Conservation (phyloP, 768 basidiomycete species). For the Suillus subalutaceus region DNA sequence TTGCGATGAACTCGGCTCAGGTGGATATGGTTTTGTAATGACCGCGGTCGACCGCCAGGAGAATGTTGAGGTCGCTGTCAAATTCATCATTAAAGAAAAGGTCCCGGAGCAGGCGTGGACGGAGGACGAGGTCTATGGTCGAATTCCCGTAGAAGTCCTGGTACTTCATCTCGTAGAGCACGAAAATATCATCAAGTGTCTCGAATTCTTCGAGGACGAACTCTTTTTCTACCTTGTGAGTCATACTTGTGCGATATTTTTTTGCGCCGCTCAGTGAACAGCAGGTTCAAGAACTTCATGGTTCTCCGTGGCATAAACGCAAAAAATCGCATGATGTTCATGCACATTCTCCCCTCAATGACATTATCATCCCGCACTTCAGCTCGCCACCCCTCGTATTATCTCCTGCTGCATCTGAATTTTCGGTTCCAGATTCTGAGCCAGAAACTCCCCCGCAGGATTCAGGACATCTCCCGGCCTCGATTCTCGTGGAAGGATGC, state of each 20-base stretch:
- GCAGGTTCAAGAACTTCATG: conserved; percentile 91
- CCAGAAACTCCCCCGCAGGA: conserved; percentile 46
- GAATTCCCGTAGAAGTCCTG: conserved; percentile 81
- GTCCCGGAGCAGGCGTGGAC: conserved; percentile 56
- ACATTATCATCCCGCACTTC: conserved; percentile 24
- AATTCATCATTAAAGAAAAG: conserved; percentile 87
- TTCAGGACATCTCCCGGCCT: conserved; percentile 24
- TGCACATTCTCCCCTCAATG: conserved; percentile 23
- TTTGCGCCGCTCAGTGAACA: not conserved
- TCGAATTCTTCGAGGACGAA: conserved; percentile 84
- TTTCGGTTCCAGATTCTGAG: conserved; percentile 47
- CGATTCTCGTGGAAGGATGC: conserved; percentile 21
- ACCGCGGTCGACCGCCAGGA: conserved; percentile 67
- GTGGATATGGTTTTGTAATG: conserved; percentile 96
- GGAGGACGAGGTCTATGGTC: conserved; percentile 60
- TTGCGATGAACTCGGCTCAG: conserved; percentile 81
- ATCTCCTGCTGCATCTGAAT: conserved; percentile 56
- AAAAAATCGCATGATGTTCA: conserved; percentile 35
- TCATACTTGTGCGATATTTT: conserved; percentile 17
- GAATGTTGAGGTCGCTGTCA: conserved; percentile 82
- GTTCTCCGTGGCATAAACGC: conserved; percentile 78
- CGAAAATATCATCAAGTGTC: conserved; percentile 79
- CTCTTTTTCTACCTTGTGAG: conserved; percentile 86
- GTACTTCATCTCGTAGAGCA: conserved; percentile 76
- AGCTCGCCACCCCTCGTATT: conserved; percentile 53